Evolutionary conservation across 78 protist species (phyloP), one percentile per base, ranked within the genome.

Genomic region (Dictyostelium discoideum): DNA sequence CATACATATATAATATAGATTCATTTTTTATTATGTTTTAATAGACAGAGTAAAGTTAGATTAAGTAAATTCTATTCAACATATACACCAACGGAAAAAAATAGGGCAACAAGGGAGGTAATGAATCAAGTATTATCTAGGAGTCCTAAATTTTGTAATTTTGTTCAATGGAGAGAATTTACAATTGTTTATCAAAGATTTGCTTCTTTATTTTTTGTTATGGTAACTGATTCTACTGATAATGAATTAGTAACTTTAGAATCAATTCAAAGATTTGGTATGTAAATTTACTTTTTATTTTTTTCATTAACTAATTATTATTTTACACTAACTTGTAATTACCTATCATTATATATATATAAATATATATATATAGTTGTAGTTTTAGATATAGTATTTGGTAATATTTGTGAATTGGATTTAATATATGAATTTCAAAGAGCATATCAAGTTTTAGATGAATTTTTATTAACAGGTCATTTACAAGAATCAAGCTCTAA

Each of bases 381-480:
- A 7, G 11, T 90, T 37, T 90, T 90, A 72, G 95, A 90, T 82
- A n/a, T 13, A n/a, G 80, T 72, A 72, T 90, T 90, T 54, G 85
- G 60, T 73, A 90, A 96, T 85, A 98, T 99, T 74, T 99, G 99
- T 84, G 99, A 99, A 93, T 93, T 99, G 37, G 99, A 99, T 87
- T 93, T 99, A 50, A 98, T 99, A 85, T 98, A 98, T 97, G 99
- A 98, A 73, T 99, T 98, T 96, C 97, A 98, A 96, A 98, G 98
- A 92, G 99, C 99, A 2, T 98, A 98, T 92, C 97, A 80, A 65
- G 82, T 99, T 37, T 86, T 98, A 48, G 99, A 98, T 77, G 99
- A 99, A 93, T 92, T 97, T 54, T 8, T 99, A 13, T 72, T 98
- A 16, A 97, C 92, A 9, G 99, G 99, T 5, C 98, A 98, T 87